Evolutionary conservation across 306 rosid species (phyloP).

Genomic region (Lathyrus aphaca): DNA sequence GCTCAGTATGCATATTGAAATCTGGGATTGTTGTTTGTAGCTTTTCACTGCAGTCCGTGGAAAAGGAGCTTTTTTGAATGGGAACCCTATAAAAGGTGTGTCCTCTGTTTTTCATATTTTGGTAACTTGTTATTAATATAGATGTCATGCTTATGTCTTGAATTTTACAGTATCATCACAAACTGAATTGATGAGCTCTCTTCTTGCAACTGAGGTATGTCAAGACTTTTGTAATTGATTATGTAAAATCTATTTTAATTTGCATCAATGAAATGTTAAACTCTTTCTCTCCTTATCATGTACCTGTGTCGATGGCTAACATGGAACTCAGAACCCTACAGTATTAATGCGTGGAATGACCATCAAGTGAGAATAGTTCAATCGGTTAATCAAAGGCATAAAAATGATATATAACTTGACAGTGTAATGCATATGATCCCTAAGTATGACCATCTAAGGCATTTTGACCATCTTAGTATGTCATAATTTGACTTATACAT

Average conservation of each 20-base stretch:
- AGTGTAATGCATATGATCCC: too few relatives aligned
- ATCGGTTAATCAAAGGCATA: constrained; percentile 21
- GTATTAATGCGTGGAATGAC: constrained; percentile 4
- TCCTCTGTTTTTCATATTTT: constrained; percentile 25
- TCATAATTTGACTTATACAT: too few relatives aligned
- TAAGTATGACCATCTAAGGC: too few relatives aligned
- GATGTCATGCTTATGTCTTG: constrained; percentile 36
- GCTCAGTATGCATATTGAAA: constrained; percentile 34
- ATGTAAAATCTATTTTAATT: constrained; percentile 20
- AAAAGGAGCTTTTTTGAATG: constrained; percentile 86
- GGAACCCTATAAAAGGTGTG: constrained; percentile 80
- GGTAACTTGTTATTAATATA: constrained; percentile 17
- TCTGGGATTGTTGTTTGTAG: constrained; percentile 48
- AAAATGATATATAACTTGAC: too few relatives aligned
- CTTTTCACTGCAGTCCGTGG: constrained; percentile 84
- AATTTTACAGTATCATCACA: constrained; percentile 76
- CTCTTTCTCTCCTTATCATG: constrained; percentile 11
- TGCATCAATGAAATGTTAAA: constrained; percentile 17
- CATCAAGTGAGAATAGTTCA: constrained; percentile 15
- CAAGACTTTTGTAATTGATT: constrained; percentile 30
- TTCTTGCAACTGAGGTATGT: constrained; percentile 91
- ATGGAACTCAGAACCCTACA: too few relatives aligned
- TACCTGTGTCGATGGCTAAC: constrained; percentile 6
- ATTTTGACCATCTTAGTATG: too few relatives aligned
- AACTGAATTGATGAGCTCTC: constrained; percentile 75